Percentiles rank a stretch among this genome's conserved stretches.
Conservation (phyloP, 306 rosid species). For the Prunus davidiana region DNA sequence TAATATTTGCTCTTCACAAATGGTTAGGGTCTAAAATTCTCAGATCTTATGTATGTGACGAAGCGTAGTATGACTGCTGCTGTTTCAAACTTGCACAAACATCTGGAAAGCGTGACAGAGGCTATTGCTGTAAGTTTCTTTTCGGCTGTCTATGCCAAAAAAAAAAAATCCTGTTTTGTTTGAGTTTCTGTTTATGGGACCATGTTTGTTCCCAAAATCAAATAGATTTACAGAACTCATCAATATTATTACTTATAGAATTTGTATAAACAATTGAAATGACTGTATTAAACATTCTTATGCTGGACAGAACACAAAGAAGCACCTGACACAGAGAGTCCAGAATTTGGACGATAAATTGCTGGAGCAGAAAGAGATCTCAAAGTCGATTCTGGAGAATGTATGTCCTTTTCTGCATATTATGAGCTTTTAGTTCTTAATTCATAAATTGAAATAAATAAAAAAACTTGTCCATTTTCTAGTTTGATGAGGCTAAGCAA, state of each 20-base stretch:
- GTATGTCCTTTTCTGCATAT: conserved; percentile 41
- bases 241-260: conserved; percentile 1
- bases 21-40: conserved; percentile 76
- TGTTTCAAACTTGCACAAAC: conserved; percentile 76
- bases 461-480: background rate
- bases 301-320: conserved; percentile 74
- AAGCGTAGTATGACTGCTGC: conserved; percentile 82
- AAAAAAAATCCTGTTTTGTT: background rate
- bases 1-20: conserved; percentile 18
- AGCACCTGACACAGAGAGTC: conserved; percentile 96
- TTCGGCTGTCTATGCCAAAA: background rate
- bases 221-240: background rate
- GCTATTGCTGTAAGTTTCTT: conserved; percentile 73
- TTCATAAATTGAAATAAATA: background rate
- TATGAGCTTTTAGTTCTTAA: background rate
- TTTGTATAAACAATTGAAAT: background rate
- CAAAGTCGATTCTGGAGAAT: conserved; percentile 60
- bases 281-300: conserved; percentile 20
- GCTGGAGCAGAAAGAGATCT: conserved; percentile 71
- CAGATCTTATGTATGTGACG: conserved; percentile 94
- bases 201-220: background rate
- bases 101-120: conserved; percentile 78
- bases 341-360: conserved; percentile 84
- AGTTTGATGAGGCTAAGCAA: background rate
- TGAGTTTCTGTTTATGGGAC: background rate